Evolutionary conservation across 2,329 filamentous ascomycete species (phyloP).

Genomic region (Talaromyces islandicus): DNA sequence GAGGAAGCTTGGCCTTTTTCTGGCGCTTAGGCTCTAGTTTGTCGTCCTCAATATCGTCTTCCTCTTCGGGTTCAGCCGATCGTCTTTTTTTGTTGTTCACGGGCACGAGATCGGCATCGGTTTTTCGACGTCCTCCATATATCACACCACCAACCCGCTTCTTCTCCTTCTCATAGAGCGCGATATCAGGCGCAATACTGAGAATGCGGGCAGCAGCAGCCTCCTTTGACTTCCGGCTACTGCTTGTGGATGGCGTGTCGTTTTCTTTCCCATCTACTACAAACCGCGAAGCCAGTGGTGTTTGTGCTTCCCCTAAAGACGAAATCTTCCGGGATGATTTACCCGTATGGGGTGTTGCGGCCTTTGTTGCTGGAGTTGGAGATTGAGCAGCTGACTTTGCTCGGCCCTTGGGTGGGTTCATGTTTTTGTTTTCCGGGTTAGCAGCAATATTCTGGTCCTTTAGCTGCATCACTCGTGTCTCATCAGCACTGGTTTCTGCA

Average conservation of each 20-base stretch:
- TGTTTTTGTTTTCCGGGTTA: conserved; percentile 9
- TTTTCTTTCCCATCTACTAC: conserved; percentile 70
- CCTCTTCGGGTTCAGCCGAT: conserved; percentile 42
- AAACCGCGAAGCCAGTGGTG: conserved; percentile 49
- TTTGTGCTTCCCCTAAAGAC: conserved; percentile 37
- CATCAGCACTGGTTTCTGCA: conserved; percentile 19
- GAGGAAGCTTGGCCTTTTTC: conserved; percentile 54
- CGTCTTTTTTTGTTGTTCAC: conserved; percentile 37
- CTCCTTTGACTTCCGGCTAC: conserved; percentile 81
- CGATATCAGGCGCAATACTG: conserved; percentile 74
- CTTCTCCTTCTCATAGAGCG: conserved; percentile 86
- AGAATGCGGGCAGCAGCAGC: conserved; percentile 74
- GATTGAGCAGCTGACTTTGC: conserved; percentile 15
- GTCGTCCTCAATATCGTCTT: conserved; percentile 38
- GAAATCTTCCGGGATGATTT: conserved; percentile 22
- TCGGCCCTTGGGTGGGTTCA: conserved; percentile 16
- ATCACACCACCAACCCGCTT: conserved; percentile 68
- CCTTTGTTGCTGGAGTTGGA: conserved; percentile 1
- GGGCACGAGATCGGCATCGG: conserved; percentile 31
- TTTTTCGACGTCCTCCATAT: conserved; percentile 50
- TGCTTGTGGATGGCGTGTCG: conserved; percentile 68
- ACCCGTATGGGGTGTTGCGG: conserved; percentile 12
- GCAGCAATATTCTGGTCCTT: conserved; percentile 29
- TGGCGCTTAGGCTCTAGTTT: conserved; percentile 56
- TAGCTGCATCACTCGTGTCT: conserved; percentile 25